Evolutionary conservation across 148 eudicot species (phyloP), one percentile per base, ranked within the genome.

Genomic region (Chenopodium quinoa): DNA sequence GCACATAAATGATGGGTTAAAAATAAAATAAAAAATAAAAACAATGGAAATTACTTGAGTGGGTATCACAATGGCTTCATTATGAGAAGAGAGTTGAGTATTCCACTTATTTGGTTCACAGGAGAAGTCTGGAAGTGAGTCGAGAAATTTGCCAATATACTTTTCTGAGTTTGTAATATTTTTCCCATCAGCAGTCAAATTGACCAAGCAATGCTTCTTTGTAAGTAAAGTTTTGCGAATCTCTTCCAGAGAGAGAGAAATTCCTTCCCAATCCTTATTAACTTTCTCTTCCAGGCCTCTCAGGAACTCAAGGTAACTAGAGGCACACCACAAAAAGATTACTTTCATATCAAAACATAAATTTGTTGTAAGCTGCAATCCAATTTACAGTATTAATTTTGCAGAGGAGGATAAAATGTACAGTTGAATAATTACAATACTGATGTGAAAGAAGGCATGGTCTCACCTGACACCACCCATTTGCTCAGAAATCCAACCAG

Each of bases 401-500:
- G 82, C 13, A 37, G 17, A 63, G 40, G 9, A 44, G 17, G 14
- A 29, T 19, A 60, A 20, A 22, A 48, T 22, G 11, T 32, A 19
- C 25, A 64, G 73, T 6, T 9, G 46, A 65, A 23, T 16, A 73
- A 47, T 16, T 12, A 20, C 13, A 52, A 31, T 22, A 50, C 19
- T 34, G 47, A 75, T 29, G 60, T 47, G 17, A 14, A 66, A 54
- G 60, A 71, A 44, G 44, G 84, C 78, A 81, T 31, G 64, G 44
- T 29, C 75, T 76, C 71, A 94, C 99, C 99, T 96, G 84, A 91
- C 78, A 62, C 99, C 99, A 75, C 99, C 97, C 98, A 96, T 96
- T 88, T 96, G 95, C 89, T 96, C 99, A 80, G 87, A 73, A 65
- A 94, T 80, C 98, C 98, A 96, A 75, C 99, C 99, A n/a, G 99